A percentile compares a stretch with the other conserved stretches of the same genome.
Evolutionary conservation across 2,329 filamentous ascomycete genomes (phyloP).

Genomic region (Epicoccum nigrum): DNA sequence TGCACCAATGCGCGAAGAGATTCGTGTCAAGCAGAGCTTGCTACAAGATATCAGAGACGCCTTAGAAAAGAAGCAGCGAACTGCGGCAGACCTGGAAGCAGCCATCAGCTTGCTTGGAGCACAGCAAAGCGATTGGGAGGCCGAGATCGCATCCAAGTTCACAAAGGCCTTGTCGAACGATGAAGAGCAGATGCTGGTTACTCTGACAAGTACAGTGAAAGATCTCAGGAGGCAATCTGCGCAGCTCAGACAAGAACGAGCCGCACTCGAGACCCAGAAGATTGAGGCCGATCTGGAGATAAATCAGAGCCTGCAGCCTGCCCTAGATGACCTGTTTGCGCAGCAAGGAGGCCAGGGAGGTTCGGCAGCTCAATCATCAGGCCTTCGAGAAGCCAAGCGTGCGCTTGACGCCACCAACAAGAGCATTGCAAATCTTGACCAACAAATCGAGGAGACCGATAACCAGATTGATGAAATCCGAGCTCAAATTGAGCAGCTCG

Average conservation of each 20-base stretch:
- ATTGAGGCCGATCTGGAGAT: conserved; percentile 84
- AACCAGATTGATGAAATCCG: conserved; percentile 67
- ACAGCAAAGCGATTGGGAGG: conserved; percentile 76
- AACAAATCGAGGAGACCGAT: conserved; percentile 77
- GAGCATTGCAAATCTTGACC: conserved; percentile 68
- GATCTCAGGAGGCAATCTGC: conserved; percentile 78
- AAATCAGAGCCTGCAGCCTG: conserved; percentile 84
- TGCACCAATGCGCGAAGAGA: conserved; percentile 76
- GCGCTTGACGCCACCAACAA: conserved; percentile 81
- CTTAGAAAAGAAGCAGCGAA: conserved; percentile 72
- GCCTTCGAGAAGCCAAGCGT: conserved; percentile 76
- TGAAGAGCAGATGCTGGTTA: conserved; percentile 83
- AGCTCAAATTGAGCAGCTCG: conserved; percentile 62
- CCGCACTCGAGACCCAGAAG: conserved; percentile 81
- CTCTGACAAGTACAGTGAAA: conserved; percentile 71
- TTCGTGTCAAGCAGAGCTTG: conserved; percentile 75
- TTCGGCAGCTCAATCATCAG: conserved; percentile 59
- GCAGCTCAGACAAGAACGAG: conserved; percentile 72
- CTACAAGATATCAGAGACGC: conserved; percentile 75
- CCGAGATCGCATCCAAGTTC: conserved; percentile 84
- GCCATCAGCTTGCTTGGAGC: conserved; percentile 64
- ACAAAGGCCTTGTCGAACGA: conserved; percentile 83
- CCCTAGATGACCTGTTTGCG: conserved; percentile 75
- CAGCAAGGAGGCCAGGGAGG: conserved; percentile 57
- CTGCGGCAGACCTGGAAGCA: conserved; percentile 72